Evolutionary conservation across 257 asterid species (phyloP), one percentile per base, ranked within the genome.

Genomic region (Apocynum venetum): DNA sequence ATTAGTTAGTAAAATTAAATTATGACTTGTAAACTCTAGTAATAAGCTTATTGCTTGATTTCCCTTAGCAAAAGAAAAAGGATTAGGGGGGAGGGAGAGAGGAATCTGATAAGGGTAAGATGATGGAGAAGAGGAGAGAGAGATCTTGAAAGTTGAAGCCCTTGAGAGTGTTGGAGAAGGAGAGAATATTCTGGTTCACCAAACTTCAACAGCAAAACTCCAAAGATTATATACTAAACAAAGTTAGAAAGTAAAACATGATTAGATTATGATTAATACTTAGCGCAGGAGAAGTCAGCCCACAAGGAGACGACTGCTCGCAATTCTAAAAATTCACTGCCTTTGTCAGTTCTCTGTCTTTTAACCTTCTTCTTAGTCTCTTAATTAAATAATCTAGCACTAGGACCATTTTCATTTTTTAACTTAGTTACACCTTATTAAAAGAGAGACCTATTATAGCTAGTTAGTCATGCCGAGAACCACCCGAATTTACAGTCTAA

Each of bases 321-420:
- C 80, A 77, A 76, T 88, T 85, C 93, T n/a, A 91, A 87, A 93
- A 85, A 89, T 91, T 91, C 97, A 89, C 94, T 86, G 91, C 87
- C 63, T 89, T 84, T 85, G 89, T 86, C 92, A 90, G 92, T 88
- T 83, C 55, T 3, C 47, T 84, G 82, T 83, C 87, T 15, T 61
- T 79, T 25, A 25, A 25, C 31, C 31, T 25, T 25, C 31, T 25
- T 25, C 31, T 25, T 25, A 25, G 31, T 25, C 31, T 25, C 31
- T 25, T 25, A 25, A 25, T 25, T 25, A 25, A 25, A 25, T 25
- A 25, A 25, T 25, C 31, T 25, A 25, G 31, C 0, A 25, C 31
- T 19, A 25, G 31, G 31, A 56, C 38, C 44, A 11, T 11, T 12
- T 67, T 19, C 35, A 25, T 25, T 25, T 25, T 25, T 25, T 25